Percentiles rank a stretch among this genome's conserved stretches.
These are phyloP conservation scores for Phytophthora vignae DNA, from an alignment of 352 stramenopile genomes.

Conservation along the genomic window DNA sequence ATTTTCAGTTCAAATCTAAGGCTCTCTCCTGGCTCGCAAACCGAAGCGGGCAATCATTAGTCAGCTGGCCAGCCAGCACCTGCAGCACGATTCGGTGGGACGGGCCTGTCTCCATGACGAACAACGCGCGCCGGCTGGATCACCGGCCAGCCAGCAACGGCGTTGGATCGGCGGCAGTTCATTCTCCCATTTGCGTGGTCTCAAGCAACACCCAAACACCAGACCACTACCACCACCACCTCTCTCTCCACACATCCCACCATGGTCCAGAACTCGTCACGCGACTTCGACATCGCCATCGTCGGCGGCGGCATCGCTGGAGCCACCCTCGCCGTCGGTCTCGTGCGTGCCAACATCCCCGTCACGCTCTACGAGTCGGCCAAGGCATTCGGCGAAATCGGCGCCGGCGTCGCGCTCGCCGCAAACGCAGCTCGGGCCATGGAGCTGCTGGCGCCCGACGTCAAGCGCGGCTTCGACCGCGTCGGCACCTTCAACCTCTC, in stretches of 20 bases:
- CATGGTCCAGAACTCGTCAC: conserved; percentile 31
- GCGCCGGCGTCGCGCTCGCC: conserved; percentile 34
- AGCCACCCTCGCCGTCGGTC: conserved; percentile 34
- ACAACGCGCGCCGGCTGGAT: conserved; percentile 1
- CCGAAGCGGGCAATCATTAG: conserved; percentile 18
- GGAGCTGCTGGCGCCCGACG: conserved; percentile 36
- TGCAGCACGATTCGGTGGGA: conserved; percentile 2
- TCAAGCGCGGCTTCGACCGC: conserved; percentile 43
- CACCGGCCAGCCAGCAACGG: no score
- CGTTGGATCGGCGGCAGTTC: conserved; percentile 11
- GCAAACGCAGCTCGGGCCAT: conserved; percentile 39
- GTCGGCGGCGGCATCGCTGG: conserved; percentile 41
- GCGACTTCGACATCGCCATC: conserved; percentile 44
- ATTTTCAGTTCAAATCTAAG: no score
- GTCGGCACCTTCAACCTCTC: conserved; percentile 47
- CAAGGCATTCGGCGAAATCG: conserved; percentile 42
- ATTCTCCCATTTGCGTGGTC: conserved; percentile 29
- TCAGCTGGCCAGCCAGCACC: not conserved
- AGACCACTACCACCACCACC: not conserved
- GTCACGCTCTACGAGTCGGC: conserved; percentile 46
- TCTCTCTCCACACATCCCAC: not conserved
- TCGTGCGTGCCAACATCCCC: conserved; percentile 34
- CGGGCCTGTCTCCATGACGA: conserved; percentile 14
- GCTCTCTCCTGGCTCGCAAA: conserved; percentile 25
- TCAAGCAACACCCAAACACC: conserved; percentile 6